Conservation (phyloP, 176 grass and related monocot genomes). For the Carex kokanica region DNA sequence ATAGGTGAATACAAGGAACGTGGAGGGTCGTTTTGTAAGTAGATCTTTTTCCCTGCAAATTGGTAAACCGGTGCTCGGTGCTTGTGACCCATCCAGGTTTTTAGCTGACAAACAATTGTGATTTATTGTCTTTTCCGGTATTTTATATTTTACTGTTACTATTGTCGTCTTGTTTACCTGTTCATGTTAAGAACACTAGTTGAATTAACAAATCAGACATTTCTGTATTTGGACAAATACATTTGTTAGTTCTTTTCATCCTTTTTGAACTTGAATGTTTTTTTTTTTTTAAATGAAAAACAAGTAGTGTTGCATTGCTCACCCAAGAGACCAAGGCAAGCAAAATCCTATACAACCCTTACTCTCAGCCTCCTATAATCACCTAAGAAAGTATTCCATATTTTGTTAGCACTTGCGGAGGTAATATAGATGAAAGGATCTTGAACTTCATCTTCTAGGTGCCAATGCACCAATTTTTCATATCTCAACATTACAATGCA, state of each 20-base stretch:
- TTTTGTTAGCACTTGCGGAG: not conserved
- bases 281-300: not conserved
- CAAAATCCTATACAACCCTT: too few relatives aligned
- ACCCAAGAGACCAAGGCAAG: too few relatives aligned
- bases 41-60: not conserved
- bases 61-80: not conserved
- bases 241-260: not conserved
- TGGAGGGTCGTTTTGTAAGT: not conserved
- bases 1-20: slow-evolving; percentile 1
- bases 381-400: not conserved
- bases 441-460: not conserved
- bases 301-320: not conserved
- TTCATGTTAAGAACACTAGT: not conserved
- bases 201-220: not conserved
- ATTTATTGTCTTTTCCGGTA: not conserved
- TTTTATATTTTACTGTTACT: slow-evolving; percentile 3
- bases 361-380: too few relatives aligned
- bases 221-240: not conserved
- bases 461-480: not conserved
- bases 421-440: not conserved
- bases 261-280: not conserved
- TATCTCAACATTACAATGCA: not conserved
- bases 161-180: not conserved
- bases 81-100: not conserved
- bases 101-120: not conserved